A percentile compares a stretch with the other conserved stretches of the same genome.
Evolutionary conservation across 2,329 filamentous ascomycete genomes (phyloP).

Genomic region (Fusarium sulawesiense): DNA sequence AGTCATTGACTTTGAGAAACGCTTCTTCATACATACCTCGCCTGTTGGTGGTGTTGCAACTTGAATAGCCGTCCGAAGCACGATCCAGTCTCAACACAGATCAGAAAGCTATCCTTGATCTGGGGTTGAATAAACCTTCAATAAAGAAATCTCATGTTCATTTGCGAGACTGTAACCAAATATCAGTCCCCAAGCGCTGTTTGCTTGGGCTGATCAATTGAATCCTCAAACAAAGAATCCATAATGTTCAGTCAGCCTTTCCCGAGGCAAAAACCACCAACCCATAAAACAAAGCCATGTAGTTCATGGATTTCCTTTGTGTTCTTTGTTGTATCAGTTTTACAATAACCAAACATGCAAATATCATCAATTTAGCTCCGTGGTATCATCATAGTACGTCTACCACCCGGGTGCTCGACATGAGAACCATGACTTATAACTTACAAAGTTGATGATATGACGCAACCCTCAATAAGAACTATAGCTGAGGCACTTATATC

Average conservation of each 20-base stretch:
- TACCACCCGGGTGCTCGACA: background rate
- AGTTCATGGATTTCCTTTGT: background rate
- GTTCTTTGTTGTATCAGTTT: background rate
- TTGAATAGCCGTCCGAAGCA: background rate
- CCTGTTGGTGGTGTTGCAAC: background rate
- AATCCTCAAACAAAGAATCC: background rate
- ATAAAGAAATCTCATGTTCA: background rate
- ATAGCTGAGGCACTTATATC: background rate
- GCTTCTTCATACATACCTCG: background rate
- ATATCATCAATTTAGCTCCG: background rate
- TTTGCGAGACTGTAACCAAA: too few species aligned
- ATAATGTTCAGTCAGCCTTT: background rate
- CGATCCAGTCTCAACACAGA: background rate
- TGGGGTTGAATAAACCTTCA: conserved; percentile 19
- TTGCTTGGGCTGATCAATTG: background rate
- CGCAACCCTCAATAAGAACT: background rate
- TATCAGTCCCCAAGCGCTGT: background rate
- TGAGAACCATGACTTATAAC: background rate
- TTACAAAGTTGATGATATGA: background rate
- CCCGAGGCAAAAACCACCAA: background rate
- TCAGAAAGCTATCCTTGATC: conserved; percentile 6
- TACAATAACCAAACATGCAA: background rate
- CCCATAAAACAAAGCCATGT: background rate
- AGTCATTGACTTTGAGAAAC: background rate
- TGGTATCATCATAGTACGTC: background rate